These are phyloP conservation scores for Annulohypoxylon stygium DNA, from an alignment of 495 filamentous ascomycete genomes.

Conservation along the genomic window DNA sequence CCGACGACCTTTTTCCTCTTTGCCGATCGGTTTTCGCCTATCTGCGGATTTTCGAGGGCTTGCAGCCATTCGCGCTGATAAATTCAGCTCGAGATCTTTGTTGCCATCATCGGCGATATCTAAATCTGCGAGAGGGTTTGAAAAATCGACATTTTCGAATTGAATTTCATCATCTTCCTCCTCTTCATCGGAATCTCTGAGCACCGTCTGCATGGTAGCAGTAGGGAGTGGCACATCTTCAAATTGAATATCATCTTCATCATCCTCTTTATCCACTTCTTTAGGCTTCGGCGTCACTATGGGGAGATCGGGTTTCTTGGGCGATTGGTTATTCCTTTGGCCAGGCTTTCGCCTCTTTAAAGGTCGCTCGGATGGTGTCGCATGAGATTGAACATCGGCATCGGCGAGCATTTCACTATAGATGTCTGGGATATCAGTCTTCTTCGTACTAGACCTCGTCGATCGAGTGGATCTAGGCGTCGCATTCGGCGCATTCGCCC, in stretches of 20 bases:
- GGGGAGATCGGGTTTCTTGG: constrained; percentile 14
- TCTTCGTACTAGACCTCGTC: constrained; percentile 38
- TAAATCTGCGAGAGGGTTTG: constrained; percentile 29
- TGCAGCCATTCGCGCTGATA: constrained; percentile 57
- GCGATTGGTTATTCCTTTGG: constrained; percentile 50
- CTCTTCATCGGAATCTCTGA: constrained; percentile 52
- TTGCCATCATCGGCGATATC: constrained; percentile 55
- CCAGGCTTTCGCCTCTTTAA: constrained; percentile 58
- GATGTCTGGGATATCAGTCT: constrained; percentile 62
- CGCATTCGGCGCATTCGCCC: constrained; percentile 34
- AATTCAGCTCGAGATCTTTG: constrained; percentile 71
- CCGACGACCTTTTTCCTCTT: constrained; percentile 76
- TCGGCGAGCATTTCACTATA: constrained; percentile 78
- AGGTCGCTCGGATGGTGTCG: constrained; percentile 49
- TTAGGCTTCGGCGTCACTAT: constrained; percentile 33
- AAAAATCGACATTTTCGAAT: constrained; percentile 56
- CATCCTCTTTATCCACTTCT: constrained; percentile 48
- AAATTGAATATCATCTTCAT: constrained; percentile 55
- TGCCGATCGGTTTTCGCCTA: constrained; percentile 72
- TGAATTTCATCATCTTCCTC: constrained; percentile 47
- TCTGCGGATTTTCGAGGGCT: constrained; percentile 49
- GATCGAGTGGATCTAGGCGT: constrained; percentile 38
- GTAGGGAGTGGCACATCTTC: constrained; percentile 50
- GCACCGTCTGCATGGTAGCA: constrained; percentile 42
- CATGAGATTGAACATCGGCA: constrained; percentile 60